Percentiles rank a stretch among this genome's conserved stretches.
Evolutionary conservation across 2,329 filamentous ascomycete species (phyloP).

Genomic region (Cladophialophora psammophila): DNA sequence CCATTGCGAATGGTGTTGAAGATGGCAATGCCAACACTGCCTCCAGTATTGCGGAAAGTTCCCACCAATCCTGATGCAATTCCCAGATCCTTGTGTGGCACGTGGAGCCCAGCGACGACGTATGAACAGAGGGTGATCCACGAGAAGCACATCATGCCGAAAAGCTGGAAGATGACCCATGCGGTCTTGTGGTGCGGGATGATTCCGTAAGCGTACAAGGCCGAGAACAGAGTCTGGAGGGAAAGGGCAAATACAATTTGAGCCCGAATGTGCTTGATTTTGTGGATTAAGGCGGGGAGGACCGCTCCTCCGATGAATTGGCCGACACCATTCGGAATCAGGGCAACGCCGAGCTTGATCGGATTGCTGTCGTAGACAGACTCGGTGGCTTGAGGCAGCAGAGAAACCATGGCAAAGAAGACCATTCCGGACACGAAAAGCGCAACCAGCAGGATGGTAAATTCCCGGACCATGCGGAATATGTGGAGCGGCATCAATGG

Average conservation of each 20-base stretch:
- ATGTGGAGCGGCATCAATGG: conserved; percentile 22
- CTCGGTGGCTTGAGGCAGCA: conserved; percentile 56
- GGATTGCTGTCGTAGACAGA: conserved; percentile 50
- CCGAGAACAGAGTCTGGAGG: conserved; percentile 41
- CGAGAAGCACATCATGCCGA: conserved; percentile 28
- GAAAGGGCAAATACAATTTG: conserved; percentile 34
- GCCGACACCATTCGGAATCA: conserved; percentile 30
- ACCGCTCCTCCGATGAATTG: conserved; percentile 22
- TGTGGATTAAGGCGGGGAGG: conserved; percentile 20
- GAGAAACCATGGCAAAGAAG: conserved; percentile 56
- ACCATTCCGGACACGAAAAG: conserved; percentile 45
- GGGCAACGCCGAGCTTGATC: conserved; percentile 53
- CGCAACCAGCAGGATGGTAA: conserved; percentile 20
- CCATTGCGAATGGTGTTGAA: conserved; percentile 40
- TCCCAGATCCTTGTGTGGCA: conserved; percentile 25
- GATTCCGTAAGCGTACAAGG: conserved; percentile 28
- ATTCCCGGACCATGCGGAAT: conserved; percentile 22
- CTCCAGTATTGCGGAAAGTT: conserved; percentile 31
- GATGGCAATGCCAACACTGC: conserved; percentile 40
- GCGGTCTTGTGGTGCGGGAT: conserved; percentile 31
- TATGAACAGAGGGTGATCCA: conserved; percentile 26
- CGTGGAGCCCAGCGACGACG: conserved; percentile 24
- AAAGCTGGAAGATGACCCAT: conserved; percentile 39
- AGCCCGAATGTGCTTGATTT: conserved; percentile 26
- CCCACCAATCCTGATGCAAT: conserved; percentile 27